These are phyloP conservation scores for Bromus sterilis DNA, from an alignment of 176 grass and related monocot genomes.

Conservation along the genomic window DNA sequence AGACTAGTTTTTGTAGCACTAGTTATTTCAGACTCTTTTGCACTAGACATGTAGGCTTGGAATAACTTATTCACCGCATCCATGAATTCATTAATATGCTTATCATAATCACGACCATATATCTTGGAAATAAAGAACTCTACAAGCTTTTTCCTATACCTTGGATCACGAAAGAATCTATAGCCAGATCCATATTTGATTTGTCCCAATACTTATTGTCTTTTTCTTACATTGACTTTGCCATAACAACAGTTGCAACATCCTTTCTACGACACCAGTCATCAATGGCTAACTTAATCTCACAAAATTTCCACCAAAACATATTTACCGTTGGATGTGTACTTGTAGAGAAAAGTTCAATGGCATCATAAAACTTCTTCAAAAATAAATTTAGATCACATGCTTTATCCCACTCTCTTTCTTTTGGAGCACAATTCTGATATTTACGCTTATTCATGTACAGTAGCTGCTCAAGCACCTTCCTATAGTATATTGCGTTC, in stretches of 20 bases:
- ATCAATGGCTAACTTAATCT: neutral
- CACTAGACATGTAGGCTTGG: neutral
- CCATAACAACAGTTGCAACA: neutral
- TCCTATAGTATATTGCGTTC: neutral
- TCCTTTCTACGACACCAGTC: neutral
- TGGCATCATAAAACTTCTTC: neutral
- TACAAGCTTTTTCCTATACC: neutral
- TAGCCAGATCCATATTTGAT: too few relatives aligned
- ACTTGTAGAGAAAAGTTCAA: neutral
- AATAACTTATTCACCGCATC: neutral
- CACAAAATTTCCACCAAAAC: neutral
- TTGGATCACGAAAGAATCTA: neutral
- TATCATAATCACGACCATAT: too few relatives aligned
- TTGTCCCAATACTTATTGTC: too few relatives aligned
- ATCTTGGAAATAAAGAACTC: neutral
- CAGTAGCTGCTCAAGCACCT: neutral
- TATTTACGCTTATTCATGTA: too few relatives aligned
- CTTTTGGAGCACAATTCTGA: neutral
- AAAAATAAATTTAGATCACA: too few relatives aligned
- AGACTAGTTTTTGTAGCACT: neutral
- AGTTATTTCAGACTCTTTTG: neutral
- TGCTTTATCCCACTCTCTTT: neutral
- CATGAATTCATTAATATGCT: neutral
- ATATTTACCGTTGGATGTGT: neutral
- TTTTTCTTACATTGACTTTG: too few relatives aligned